These are phyloP conservation scores for Gossypium schwendimanii DNA, from an alignment of 441 rosid species.

Conservation along the genomic window DNA sequence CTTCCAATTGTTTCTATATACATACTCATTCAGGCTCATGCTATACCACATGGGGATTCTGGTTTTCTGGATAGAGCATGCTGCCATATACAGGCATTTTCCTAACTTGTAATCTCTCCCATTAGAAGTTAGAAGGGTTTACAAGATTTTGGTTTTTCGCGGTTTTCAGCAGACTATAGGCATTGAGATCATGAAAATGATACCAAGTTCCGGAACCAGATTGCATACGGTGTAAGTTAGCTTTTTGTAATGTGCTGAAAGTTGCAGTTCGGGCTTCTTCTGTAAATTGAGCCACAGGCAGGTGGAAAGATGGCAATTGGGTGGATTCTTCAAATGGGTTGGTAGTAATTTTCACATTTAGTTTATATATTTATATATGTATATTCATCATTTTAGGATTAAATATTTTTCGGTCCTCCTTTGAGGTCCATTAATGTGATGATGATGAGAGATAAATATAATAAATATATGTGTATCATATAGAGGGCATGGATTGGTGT, in stretches of 20 bases:
- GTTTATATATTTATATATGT: not conserved
- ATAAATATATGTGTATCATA: constrained; percentile 29
- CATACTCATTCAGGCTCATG: constrained; percentile 25
- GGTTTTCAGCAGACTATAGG: constrained; percentile 21
- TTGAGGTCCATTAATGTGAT: constrained; percentile 29
- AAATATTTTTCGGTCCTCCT: constrained; percentile 9
- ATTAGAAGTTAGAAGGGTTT: constrained; percentile 21
- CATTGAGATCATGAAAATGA: constrained; percentile 20
- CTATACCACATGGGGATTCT: constrained; percentile 28
- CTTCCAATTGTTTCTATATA: constrained; percentile 20
- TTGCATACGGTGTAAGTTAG: constrained; percentile 25
- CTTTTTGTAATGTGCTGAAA: constrained; percentile 8
- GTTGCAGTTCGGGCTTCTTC: constrained; percentile 19
- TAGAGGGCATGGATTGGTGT: constrained; percentile 42
- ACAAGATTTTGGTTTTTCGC: constrained; percentile 16
- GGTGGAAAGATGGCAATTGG: constrained; percentile 17
- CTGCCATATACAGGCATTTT: constrained; percentile 29
- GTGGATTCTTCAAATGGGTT: constrained; percentile 25
- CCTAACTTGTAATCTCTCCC: constrained; percentile 17
- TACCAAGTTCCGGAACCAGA: constrained; percentile 24
- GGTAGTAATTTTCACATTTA: constrained; percentile 31
- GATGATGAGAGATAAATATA: constrained; percentile 20
- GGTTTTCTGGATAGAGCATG: constrained; percentile 42
- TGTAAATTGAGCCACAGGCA: constrained; percentile 48
- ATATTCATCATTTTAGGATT: constrained; percentile 29